Base-by-base conservation (phyloP, 2,329 filamentous ascomycete species). In the Pseudocercospora musae region DNA sequence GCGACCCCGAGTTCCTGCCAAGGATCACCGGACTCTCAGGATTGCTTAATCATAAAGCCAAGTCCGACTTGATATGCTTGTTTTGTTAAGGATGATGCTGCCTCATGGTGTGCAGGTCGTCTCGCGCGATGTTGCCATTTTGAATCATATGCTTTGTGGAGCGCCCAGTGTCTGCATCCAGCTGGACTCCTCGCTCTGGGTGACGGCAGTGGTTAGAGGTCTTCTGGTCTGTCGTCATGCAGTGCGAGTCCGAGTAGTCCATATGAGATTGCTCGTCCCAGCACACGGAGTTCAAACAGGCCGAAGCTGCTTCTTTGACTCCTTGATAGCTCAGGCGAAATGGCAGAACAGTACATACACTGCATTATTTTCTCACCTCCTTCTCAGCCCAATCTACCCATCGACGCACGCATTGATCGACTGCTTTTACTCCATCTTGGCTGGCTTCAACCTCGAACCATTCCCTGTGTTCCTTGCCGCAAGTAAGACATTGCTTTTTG, bases 381-480 rank as follows among this genome's bases (percentile, higher is more conserved):
- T 54, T 57, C 46, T 73, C 71, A 20, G 70, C 90, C 92, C 93
- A 98, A 10, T 85, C 85, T 8, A 93, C 87, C 95, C 95, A 99
- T 67, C 92, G 80, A 72, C 88, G 85, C 44, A 96, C 87, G 62
- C 92, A 86, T 67, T 90, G 87, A 77, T 91, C 88, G 9, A 91
- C 85, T 25, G 73, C 82, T 63, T 82, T 85, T 2, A 98, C 82
- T 0, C 88, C 90, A 27, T 88, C 83, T 66, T 87, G 84, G 21
- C 81, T 88, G 0, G 91, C 90, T 65, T 91, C 87, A 0, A 97
- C 87, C 78, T 96, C 90, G 74, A 99, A 99, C 94, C 94, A 99
- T 78, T 99, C 95, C 57, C 89, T 82, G 76, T 99, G 95, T 70
- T 92, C 88, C 72, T 87, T 88, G 1, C 92, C 92, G 73, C 95